Conservation (phyloP, 129 eudicot genomes). For the Gnaphalium uliginosum region DNA sequence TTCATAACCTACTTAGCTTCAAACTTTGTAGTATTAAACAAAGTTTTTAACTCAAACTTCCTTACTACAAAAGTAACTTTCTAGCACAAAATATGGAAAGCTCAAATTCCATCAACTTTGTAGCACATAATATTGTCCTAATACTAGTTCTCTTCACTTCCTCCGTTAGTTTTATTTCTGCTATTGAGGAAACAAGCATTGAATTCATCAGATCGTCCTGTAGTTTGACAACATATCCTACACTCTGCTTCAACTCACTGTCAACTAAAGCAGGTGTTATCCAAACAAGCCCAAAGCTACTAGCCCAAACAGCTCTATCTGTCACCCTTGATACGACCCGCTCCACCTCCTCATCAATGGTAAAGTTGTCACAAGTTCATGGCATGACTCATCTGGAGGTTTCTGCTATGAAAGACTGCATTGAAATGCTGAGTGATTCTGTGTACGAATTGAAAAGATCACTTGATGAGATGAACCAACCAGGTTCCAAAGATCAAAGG, state of each 20-base stretch:
- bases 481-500: slow-evolving; percentile 15
- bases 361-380: slow-evolving; percentile 32
- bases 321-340: slow-evolving; percentile 39
- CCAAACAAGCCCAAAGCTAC: slow-evolving; percentile 42
- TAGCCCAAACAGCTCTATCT: slow-evolving; percentile 38
- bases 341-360: slow-evolving; percentile 38
- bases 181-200: slow-evolving; percentile 17
- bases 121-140: slow-evolving; percentile 12
- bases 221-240: slow-evolving; percentile 41
- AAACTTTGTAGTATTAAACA: neutral
- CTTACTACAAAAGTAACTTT: neutral
- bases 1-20: slow-evolving; percentile 19
- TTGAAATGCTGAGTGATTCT: slow-evolving; percentile 39
- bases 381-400: slow-evolving; percentile 37
- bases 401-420: slow-evolving; percentile 49
- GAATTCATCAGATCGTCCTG: slow-evolving; percentile 47
- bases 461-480: slow-evolving; percentile 38
- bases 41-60: no score
- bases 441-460: slow-evolving; percentile 38
- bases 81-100: slow-evolving; percentile 17
- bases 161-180: slow-evolving; percentile 12
- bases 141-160: slow-evolving; percentile 13
- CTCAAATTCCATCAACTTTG: neutral
- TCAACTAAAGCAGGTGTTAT: slow-evolving; percentile 39
- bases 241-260: slow-evolving; percentile 46